Evolutionary conservation across 1,139 yeast species (phyloP).

Genomic region (Ogataea hybrid): DNA sequence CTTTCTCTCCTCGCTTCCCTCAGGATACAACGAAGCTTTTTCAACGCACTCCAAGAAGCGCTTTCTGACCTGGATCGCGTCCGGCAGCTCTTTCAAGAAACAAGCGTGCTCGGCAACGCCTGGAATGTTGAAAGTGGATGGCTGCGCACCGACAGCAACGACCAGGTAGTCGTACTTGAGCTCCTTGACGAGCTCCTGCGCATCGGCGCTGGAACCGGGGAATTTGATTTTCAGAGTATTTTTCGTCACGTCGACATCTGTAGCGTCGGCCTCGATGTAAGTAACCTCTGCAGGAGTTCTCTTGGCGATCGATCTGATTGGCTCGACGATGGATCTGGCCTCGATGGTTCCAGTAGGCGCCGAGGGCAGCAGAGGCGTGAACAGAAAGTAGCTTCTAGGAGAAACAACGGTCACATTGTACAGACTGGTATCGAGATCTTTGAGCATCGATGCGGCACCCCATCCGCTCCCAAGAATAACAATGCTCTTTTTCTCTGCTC

Average conservation of each 20-base stretch:
- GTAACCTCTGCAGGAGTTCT: conserved; percentile 75
- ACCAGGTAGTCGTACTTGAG: conserved; percentile 76
- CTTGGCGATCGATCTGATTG: conserved; percentile 73
- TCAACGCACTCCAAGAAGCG: conserved; percentile 79
- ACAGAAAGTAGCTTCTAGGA: conserved; percentile 91
- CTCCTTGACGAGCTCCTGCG: conserved; percentile 41
- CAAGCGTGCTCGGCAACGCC: conserved; percentile 88
- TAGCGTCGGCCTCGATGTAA: conserved; percentile 90
- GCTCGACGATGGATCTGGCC: conserved; percentile 85
- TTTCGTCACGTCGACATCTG: conserved; percentile 67
- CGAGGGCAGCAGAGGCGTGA: conserved; percentile 91
- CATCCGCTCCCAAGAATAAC: conserved; percentile 93
- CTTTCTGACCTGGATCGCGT: conserved; percentile 73
- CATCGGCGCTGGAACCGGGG: conserved; percentile 30
- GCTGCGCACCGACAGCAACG: conserved; percentile 89
- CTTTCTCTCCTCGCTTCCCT: conserved; percentile 74
- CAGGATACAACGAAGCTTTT: conserved; percentile 75
- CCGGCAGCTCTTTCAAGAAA: conserved; percentile 84
- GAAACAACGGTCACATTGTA: conserved; percentile 89
- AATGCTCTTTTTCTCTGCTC: conserved; percentile 76
- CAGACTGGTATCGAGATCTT: conserved; percentile 78
- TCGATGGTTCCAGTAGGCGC: conserved; percentile 94
- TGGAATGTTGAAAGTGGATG: conserved; percentile 89
- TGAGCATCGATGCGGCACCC: conserved; percentile 84
- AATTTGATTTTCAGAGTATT: conserved; percentile 61